Evolutionary conservation across 2,329 filamentous ascomycete species (phyloP).

Genomic region (Scedosporium boydii): DNA sequence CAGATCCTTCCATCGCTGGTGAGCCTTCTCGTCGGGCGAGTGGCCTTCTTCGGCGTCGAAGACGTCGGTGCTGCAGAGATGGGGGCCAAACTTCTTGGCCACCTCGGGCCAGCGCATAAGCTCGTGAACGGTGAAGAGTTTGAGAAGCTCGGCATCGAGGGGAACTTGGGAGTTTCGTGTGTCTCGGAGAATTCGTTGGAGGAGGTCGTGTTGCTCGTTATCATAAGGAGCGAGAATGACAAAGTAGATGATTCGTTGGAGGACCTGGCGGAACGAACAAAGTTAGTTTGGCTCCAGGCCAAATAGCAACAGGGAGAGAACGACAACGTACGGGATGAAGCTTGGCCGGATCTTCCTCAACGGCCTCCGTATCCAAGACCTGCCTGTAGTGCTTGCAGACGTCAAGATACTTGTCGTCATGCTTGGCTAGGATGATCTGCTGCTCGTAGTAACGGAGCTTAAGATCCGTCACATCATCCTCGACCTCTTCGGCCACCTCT

Average conservation of each 20-base stretch:
- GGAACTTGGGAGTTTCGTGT: conserved; percentile 68
- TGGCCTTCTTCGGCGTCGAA: conserved; percentile 61
- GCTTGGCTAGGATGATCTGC: conserved; percentile 90
- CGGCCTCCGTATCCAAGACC: conserved; percentile 89
- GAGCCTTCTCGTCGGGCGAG: conserved; percentile 67
- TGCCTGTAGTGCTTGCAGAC: conserved; percentile 98
- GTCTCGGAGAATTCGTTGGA: conserved; percentile 86
- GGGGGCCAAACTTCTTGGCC: conserved; percentile 75
- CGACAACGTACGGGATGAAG: conserved; percentile 64
- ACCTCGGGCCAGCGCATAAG: conserved; percentile 98
- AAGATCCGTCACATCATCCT: conserved; percentile 89
- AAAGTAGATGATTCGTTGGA: conserved; percentile 96
- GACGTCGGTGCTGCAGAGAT: conserved; percentile 81
- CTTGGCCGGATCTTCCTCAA: conserved; percentile 81
- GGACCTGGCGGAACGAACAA: conserved; percentile 42
- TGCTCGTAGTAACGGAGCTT: conserved; percentile 97
- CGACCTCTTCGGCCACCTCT: conserved; percentile 66
- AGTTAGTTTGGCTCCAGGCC: conserved; percentile 9
- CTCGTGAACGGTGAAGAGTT: conserved; percentile 90
- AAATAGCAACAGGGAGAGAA: background rate
- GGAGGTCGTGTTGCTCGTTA: conserved; percentile 95
- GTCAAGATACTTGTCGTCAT: conserved; percentile 94
- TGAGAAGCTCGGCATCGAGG: conserved; percentile 75
- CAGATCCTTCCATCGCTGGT: conserved; percentile 84
- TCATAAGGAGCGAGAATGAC: conserved; percentile 93